These are phyloP conservation scores for Plantago lanceolata DNA, from an alignment of 305 asterid species.

Conservation along the genomic window DNA sequence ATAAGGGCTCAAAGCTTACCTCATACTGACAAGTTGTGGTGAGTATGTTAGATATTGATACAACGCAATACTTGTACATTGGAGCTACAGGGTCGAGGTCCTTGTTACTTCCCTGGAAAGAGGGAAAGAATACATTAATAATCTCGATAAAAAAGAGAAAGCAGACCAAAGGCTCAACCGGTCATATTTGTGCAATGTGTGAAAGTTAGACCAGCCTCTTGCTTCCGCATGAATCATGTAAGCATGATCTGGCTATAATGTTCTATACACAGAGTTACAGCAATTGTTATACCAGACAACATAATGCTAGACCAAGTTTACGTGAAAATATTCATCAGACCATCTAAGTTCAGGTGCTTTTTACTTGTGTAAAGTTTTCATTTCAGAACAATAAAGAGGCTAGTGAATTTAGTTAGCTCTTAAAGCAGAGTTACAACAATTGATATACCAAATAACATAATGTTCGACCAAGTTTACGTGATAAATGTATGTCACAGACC, in stretches of 20 bases:
- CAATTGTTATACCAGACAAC: background rate
- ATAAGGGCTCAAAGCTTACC: conserved; percentile 40
- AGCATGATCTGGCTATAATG: conserved; percentile 3
- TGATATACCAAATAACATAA: background rate
- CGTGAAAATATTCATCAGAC: conserved; percentile 4
- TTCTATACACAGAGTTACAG: background rate
- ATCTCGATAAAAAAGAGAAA: background rate
- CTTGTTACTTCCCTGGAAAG: conserved; percentile 65
- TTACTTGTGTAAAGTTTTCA: conserved; percentile 6
- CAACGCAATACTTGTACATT: conserved; percentile 64
- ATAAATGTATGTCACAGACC: conserved; percentile 1
- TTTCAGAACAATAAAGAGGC: conserved; percentile 15
- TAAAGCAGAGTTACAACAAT: background rate
- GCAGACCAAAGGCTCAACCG: conserved; percentile 3
- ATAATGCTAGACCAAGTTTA: background rate
- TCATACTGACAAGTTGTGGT: conserved; percentile 98
- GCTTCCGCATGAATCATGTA: background rate
- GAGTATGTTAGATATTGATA: conserved; percentile 89
- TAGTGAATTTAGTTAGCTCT: background rate
- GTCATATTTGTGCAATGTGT: conserved; percentile 17
- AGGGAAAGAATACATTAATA: conserved; percentile 18
- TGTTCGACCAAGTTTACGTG: background rate
- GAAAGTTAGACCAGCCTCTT: background rate
- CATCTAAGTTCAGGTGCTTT: background rate
- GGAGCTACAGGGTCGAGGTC: conserved; percentile 95